Percentiles rank a stretch among this genome's conserved stretches.
phyloP scores from a whole-genome alignment of 164 flowering plant species.

The Vitis amurensis region DNA sequence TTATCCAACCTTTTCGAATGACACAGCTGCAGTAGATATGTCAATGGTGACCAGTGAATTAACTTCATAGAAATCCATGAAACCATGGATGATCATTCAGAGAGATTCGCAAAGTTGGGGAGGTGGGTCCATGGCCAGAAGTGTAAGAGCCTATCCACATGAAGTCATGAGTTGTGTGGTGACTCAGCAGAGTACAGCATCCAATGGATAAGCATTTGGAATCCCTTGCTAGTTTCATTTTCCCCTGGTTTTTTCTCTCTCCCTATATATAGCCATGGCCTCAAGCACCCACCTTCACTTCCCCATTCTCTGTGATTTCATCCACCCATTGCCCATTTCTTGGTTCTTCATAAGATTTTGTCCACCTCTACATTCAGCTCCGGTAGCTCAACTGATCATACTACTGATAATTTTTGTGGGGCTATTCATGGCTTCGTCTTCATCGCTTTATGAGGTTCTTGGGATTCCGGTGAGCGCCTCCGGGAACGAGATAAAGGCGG shows the following conservation, averaged over 20 bases:
- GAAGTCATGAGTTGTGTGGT: too few relatives aligned
- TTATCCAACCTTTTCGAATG: too few relatives aligned
- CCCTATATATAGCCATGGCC: not conserved
- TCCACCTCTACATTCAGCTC: not conserved
- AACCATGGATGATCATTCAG: too few relatives aligned
- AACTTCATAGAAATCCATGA: too few relatives aligned
- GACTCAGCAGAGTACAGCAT: not conserved
- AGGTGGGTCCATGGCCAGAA: too few relatives aligned
- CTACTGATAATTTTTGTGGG: too few relatives aligned
- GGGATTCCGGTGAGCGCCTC: conserved; percentile 35
- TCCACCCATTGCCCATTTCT: not conserved
- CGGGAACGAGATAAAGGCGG: conserved; percentile 35
- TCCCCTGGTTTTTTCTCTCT: not conserved
- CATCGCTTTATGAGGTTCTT: conserved; percentile 40
- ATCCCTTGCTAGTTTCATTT: too few relatives aligned
- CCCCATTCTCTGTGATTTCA: not conserved
- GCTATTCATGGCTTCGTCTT: conserved; percentile 8
- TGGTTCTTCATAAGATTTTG: not conserved
- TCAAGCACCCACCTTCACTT: not conserved
- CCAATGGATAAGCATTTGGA: conserved; percentile 19
- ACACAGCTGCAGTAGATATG: too few relatives aligned
- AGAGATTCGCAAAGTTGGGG: too few relatives aligned
- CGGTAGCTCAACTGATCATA: too few relatives aligned
- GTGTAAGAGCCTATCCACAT: too few relatives aligned
- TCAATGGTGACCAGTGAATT: too few relatives aligned